A percentile compares a stretch with the other conserved stretches of the same genome.
Evolutionary conservation across 1,284 basidiomycete genomes (phyloP).

Genomic region (Cutaneotrichosporon cavernicola): DNA sequence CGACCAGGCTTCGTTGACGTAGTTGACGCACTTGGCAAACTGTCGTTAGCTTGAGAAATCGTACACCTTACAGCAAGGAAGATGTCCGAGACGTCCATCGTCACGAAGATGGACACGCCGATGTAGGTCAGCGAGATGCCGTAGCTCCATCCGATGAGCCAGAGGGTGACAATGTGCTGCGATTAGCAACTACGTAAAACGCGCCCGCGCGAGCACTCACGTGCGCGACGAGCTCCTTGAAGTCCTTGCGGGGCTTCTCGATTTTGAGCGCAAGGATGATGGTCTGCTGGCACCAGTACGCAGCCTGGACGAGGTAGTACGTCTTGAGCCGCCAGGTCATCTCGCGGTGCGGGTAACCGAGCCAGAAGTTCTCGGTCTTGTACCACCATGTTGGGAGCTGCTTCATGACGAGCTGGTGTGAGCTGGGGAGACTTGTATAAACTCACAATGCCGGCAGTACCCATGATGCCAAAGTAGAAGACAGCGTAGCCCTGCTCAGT

Average conservation of each 20-base stretch:
- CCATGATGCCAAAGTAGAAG: conserved; percentile 72
- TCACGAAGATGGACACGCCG: conserved; percentile 88
- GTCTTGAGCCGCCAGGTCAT: conserved; percentile 82
- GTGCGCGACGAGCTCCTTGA: conserved; percentile 72
- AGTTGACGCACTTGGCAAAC: conserved; percentile 84
- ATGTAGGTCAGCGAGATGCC: conserved; percentile 75
- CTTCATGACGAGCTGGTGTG: conserved; percentile 73
- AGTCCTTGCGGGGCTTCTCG: conserved; percentile 93
- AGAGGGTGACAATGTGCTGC: conserved; percentile 90
- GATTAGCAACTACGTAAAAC: conserved; percentile 16
- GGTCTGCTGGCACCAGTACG: conserved; percentile 95
- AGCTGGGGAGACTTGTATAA: background rate
- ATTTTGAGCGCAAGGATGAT: conserved; percentile 78
- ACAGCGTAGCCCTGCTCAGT: conserved; percentile 74
- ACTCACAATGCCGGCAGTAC: conserved; percentile 73
- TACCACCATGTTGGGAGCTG: conserved; percentile 89
- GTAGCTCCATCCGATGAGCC: conserved; percentile 94
- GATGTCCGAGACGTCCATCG: conserved; percentile 93
- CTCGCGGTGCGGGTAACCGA: conserved; percentile 82
- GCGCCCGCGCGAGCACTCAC: conserved; percentile 33
- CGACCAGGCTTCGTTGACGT: conserved; percentile 70
- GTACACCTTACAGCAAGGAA: conserved; percentile 70
- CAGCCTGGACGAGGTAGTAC: conserved; percentile 85
- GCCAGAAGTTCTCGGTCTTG: conserved; percentile 76
- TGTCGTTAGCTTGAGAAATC: conserved; percentile 40